These are phyloP conservation scores for Syncephalis fuscata DNA, from an alignment of 371 early-diverging fungal genomes.

Conservation along the genomic window DNA sequence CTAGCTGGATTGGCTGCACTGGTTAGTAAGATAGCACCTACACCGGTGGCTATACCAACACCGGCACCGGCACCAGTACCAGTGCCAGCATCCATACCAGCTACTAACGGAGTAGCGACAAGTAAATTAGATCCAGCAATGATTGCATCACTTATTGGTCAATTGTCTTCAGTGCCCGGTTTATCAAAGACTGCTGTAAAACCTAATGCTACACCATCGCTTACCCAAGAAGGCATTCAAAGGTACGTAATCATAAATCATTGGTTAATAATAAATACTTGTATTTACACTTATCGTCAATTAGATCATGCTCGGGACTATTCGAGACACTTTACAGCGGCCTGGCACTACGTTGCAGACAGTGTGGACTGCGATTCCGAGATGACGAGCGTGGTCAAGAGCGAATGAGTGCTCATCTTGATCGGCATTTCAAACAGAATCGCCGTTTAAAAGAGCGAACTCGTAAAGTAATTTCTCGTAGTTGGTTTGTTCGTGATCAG, in stretches of 20 bases:
- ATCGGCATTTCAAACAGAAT: conserved; percentile 90
- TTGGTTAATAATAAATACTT: conserved; percentile 2
- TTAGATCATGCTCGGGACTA: conserved; percentile 35
- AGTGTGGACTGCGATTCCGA: conserved; percentile 76
- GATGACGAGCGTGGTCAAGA: conserved; percentile 44
- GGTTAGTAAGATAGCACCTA: too few species aligned
- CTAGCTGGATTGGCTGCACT: too few species aligned
- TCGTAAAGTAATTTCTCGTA: conserved; percentile 56
- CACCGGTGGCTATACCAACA: too few species aligned
- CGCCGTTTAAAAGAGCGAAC: conserved; percentile 58
- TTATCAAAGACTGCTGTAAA: too few species aligned
- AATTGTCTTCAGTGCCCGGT: too few species aligned
- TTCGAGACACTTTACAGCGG: conserved; percentile 53
- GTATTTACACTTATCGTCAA: background rate
- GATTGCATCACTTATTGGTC: too few species aligned
- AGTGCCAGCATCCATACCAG: too few species aligned
- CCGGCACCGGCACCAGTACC: too few species aligned
- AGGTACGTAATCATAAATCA: conserved; percentile 7
- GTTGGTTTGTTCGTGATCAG: conserved; percentile 67
- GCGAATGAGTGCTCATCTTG: conserved; percentile 71
- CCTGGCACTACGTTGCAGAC: conserved; percentile 65
- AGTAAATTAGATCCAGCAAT: too few species aligned
- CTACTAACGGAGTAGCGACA: too few species aligned
- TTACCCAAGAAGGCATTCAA: conserved; percentile 11
- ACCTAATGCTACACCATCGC: background rate